Evolutionary conservation across 257 asterid genomes (phyloP), one percentile per base, ranked within the genome.

Genomic region (Petunia axillaris): DNA sequence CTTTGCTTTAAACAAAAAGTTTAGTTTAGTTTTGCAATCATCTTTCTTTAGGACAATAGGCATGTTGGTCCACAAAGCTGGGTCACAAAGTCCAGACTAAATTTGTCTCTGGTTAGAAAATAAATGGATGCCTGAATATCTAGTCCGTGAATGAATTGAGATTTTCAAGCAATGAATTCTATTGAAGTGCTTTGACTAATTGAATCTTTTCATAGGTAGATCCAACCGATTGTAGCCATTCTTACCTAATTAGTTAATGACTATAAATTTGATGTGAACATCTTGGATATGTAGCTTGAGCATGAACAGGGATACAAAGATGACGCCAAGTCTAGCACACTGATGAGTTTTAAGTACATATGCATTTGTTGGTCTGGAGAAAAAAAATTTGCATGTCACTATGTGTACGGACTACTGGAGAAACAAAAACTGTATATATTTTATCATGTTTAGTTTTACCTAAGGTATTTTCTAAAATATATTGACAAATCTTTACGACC

Each of bases 271-370:
- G 55, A 52, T 7, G 2, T 11, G 2, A 52, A 52, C 40, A 68
- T 68, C 44, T 48, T 70, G 58, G 76, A 70, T 70, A 25, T 70
- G 59, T 46, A 46, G 77, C 59, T 73, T 35, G 77, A 44, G 35
- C 44, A 41, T 67, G 75, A 15, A 41, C 15, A 41, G 75, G 53
- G 16, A 67, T 54, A 67, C 55, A 67, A 5, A 43, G 6, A 50
- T 1, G 40, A 73, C 44, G 48, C 77, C 46, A 73, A 35, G 77
- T 73, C 77, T 35, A 10, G 44, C 35, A 71, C 52, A 48, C 44
- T 71, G 35, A 48, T 71, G 60, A 48, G 11, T 71, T 71, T 48
- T 10, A 25, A 48, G 77, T 48, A 11, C 77, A 48, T 57, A 71
- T 48, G 77, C 77, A 71, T 71, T 10, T 71, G 41, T 38, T 39